Percentiles rank a stretch among this genome's conserved stretches.
phyloP scores from a whole-genome alignment of 352 stramenopile genomes.

The Peronospora destructor region DNA sequence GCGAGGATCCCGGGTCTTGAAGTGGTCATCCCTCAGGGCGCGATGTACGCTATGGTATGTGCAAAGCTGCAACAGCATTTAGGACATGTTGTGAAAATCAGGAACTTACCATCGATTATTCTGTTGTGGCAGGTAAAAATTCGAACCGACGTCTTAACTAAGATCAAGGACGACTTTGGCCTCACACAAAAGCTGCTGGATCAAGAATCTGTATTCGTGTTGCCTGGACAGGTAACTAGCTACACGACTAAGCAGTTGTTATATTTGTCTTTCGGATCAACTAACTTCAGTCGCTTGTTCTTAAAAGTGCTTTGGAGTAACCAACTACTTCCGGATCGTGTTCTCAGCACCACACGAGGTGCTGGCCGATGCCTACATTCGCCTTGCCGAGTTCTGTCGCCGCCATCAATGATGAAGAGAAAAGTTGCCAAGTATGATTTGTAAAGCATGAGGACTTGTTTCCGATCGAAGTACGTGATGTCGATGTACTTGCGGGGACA shows the following conservation, averaged over 20 bases:
- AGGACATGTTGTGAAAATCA: neutral
- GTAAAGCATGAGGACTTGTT: too few relatives aligned
- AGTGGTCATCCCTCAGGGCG: conserved; percentile 86
- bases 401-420: conserved; percentile 28
- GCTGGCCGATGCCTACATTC: conserved; percentile 56
- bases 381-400: conserved; percentile 50
- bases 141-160: conserved; percentile 56
- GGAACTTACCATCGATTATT: neutral
- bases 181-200: conserved; percentile 91
- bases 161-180: conserved; percentile 88
- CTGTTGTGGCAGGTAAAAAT: conserved; percentile 38
- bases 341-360: conserved; percentile 63
- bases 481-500: too few relatives aligned
- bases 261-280: neutral
- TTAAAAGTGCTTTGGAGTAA: conserved; percentile 47
- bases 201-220: conserved; percentile 93
- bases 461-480: too few relatives aligned
- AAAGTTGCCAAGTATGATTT: neutral
- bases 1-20: conserved; percentile 75
- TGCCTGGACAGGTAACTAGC: conserved; percentile 75
- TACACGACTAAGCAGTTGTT: neutral
- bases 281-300: conserved; percentile 6
- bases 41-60: conserved; percentile 93
- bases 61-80: neutral
- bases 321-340: conserved; percentile 71